phyloP scores from a whole-genome alignment of 2,329 filamentous ascomycete genomes.

The Phialophora tarda region DNA sequence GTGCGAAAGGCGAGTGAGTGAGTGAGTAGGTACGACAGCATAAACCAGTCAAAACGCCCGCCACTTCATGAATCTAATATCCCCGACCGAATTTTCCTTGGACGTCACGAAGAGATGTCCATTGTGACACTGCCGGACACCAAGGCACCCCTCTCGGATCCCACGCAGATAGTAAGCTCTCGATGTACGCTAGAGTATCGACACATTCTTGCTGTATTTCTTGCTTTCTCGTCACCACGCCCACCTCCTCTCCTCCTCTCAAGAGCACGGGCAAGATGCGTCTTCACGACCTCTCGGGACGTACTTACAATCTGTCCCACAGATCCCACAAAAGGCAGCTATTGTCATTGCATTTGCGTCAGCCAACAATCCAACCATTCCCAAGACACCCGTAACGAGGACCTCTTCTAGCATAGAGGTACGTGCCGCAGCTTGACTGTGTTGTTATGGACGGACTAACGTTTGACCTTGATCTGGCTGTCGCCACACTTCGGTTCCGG shows the following conservation, averaged over 20 bases:
- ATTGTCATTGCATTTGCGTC: neutral
- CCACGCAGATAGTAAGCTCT: neutral
- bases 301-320: conserved; percentile 47
- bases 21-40: neutral
- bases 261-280: neutral
- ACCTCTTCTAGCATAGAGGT: neutral
- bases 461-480: conserved; percentile 55
- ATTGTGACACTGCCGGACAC: neutral
- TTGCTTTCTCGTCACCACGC: neutral
- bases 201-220: neutral
- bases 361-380: neutral
- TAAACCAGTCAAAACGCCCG: neutral
- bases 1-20: neutral
- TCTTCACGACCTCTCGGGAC: neutral
- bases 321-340: conserved; percentile 47
- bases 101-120: neutral
- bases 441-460: conserved; percentile 15
- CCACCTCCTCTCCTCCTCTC: neutral
- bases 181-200: neutral
- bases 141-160: neutral
- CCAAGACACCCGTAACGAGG: neutral
- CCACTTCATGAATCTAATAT: neutral
- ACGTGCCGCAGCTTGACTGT: neutral
- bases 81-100: neutral
- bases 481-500: conserved; percentile 50